Base-by-base conservation (phyloP, 352 stramenopile species). In the Globisporangium ultimum region DNA sequence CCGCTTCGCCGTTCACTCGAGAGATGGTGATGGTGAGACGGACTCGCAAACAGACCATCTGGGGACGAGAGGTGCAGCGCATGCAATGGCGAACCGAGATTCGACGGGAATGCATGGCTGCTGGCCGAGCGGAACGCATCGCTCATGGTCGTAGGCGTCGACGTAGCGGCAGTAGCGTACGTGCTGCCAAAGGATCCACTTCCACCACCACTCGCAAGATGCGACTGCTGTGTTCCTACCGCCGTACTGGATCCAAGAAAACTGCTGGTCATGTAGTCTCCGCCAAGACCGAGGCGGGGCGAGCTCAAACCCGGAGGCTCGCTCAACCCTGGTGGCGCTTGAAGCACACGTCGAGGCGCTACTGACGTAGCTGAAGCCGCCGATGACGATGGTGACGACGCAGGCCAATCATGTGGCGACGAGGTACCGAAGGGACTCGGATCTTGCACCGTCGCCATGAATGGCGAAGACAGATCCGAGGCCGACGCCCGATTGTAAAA, bases 311-410 rank as follows among this genome's bases (percentile, higher is more conserved):
- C 18, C 1, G 70, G 28, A 36, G 28, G 61, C 3, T 67, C 64
- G 45, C 70, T 68, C 8, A 89, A 50, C 17, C 80, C 80, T 32
- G 80, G 80, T 2, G 77, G 80, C 6, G 71, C 66, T 40, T 80
- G 73, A 3, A 84, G 61, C 7, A 73, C 54, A 14, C 76, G 80
- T 49, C 78, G 67, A 0, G 76, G 67, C 46, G 76, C 71, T 12
- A 59, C 40, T 40, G 48, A 14, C 7, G 55, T 20, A 9, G 53
- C 43, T 14, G 55, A 50, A 63, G 58, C 68, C 17, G 50, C 48
- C n/a, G 62, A 65, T 10, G 57, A 34, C 34, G 14, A 34, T 3
- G 21, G 41, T 48, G 45, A 38, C 15, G 71, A 65, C 7, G 67
- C 13, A 15, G 71, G 61, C 61, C 61, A 67, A 34, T 58, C 58